Conservation (phyloP, 1,284 basidiomycete species). For the Trametes hirsuta region DNA sequence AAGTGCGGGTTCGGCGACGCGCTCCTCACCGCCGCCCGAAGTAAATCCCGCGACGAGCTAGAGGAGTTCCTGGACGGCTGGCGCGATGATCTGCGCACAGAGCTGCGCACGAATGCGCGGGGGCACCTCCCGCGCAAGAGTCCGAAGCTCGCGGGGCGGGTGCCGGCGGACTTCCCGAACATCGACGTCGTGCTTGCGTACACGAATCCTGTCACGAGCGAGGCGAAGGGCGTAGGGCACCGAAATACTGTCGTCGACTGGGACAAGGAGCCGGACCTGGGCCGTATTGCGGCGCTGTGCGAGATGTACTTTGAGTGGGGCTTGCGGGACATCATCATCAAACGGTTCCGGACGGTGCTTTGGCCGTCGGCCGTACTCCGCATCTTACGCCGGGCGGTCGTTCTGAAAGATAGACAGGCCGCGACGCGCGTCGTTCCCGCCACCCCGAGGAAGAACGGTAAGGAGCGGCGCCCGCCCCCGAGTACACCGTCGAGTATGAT, state of each 20-base stretch:
- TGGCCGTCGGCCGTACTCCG: conserved; percentile 73
- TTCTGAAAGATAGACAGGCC: conserved; percentile 44
- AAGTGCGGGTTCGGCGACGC: conserved; percentile 72
- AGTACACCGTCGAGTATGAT: conserved; percentile 64
- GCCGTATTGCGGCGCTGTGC: conserved; percentile 74
- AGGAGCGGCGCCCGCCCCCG: conserved; percentile 19
- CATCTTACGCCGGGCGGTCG: conserved; percentile 59
- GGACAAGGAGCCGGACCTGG: conserved; percentile 71
- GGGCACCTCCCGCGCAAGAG: conserved; percentile 65
- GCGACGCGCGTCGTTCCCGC: conserved; percentile 26
- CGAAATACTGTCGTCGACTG: conserved; percentile 45
- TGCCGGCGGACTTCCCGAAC: conserved; percentile 68
- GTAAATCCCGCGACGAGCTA: conserved; percentile 49
- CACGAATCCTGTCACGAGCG: conserved; percentile 73
- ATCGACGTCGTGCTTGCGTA: conserved; percentile 75
- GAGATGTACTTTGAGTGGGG: conserved; percentile 93
- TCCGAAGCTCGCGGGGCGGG: conserved; percentile 58
- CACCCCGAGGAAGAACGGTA: conserved; percentile 46
- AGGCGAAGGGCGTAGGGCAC: conserved; percentile 49
- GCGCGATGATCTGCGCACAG: conserved; percentile 65
- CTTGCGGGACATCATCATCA: conserved; percentile 74
- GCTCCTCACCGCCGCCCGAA: conserved; percentile 65
- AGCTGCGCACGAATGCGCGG: conserved; percentile 72
- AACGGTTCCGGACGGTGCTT: conserved; percentile 76
- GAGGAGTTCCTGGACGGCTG: conserved; percentile 61